Base-by-base conservation (phyloP, 495 filamentous ascomycete species). In the Penicillium parvum region DNA sequence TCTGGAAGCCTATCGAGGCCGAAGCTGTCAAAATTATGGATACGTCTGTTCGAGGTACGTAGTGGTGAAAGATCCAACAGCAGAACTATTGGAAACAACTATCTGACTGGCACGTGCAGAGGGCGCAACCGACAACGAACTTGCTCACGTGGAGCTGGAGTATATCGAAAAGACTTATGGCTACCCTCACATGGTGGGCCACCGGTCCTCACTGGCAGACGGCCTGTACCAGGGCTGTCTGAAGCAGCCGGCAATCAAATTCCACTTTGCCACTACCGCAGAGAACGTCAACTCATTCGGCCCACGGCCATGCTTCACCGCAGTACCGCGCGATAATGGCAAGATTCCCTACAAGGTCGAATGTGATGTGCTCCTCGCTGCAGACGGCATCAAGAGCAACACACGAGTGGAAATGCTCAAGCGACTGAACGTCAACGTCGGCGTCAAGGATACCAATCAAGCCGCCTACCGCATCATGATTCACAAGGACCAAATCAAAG, bases 391-490 rank as follows among this genome's bases (percentile, higher is more conserved):
- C 60, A 90, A 88, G 63, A 79, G 74, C 43, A 40, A 62, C 33
- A 78, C 82, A 32, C 81, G 84, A 19, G 64, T 71, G 7, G 67
- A 73, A 27, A 79, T 90, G 72, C 74, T 88, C 11, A 65, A 72
- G 37, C 48, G 61, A 12, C 65, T 85, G 5, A 66, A 72, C 45
- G 64, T 77, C 49, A 48, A 70, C 7, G 76, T 76, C 17, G 67
- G 77, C 38, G 78, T 86, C 58, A 71, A 79, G 41, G 84, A 89
- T 55, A 89, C 82, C 22, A 72, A 84, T 21, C 82, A 90, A 57
- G 85, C 85, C 11, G 86, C 85, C n/a, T 91, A 89, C 72, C 77
- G 86, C 10, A 89, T 92, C 68, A 85, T 90, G 81, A 78, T 90
- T 44, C 74, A 71, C 39, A 78, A 82, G 11, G 70, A 76, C 30